A percentile compares a stretch with the other conserved stretches of the same genome.
Evolutionary conservation across 164 flowering plant species (phyloP).

Genomic region (Aristolochia contorta): DNA sequence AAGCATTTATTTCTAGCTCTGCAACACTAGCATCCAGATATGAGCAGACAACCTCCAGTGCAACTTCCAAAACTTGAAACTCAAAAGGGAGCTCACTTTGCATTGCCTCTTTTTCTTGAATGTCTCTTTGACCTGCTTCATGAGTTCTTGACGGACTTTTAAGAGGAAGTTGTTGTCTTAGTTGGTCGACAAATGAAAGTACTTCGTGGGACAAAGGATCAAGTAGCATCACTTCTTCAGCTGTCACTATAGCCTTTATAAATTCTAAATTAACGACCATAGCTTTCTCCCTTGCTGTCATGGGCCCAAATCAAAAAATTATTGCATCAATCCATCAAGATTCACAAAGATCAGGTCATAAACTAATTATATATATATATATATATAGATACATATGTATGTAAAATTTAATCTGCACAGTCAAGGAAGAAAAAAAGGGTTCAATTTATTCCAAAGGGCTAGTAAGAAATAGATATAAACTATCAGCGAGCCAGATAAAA

Average conservation of each 20-base stretch:
- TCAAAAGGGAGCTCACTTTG: conserved; percentile 86
- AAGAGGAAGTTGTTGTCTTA: conserved; percentile 61
- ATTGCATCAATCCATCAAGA: not conserved
- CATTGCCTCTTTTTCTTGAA: conserved; percentile 46
- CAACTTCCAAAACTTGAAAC: conserved; percentile 87
- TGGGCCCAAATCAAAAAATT: conserved; percentile 4
- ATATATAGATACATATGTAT: too few species aligned
- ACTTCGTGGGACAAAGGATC: conserved; percentile 85
- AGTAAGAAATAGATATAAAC: not conserved
- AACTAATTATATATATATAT: too few species aligned
- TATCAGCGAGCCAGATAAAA: not conserved
- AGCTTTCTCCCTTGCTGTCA: conserved; percentile 87
- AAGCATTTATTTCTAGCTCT: conserved; percentile 72
- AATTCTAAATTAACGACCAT: conserved; percentile 94
- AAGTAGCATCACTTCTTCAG: conserved; percentile 83
- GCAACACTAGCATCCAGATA: conserved; percentile 70
- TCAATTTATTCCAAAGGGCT: too few species aligned
- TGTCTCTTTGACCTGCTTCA: conserved; percentile 22
- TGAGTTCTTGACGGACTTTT: conserved; percentile 23
- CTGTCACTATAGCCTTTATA: conserved; percentile 88
- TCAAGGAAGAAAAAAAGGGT: not conserved
- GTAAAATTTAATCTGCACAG: not conserved
- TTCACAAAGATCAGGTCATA: not conserved
- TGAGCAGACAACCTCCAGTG: conserved; percentile 77
- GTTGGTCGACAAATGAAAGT: conserved; percentile 80